These are phyloP conservation scores for Metroxylon sagu DNA, from an alignment of 176 grass and related monocot genomes.

Conservation along the genomic window DNA sequence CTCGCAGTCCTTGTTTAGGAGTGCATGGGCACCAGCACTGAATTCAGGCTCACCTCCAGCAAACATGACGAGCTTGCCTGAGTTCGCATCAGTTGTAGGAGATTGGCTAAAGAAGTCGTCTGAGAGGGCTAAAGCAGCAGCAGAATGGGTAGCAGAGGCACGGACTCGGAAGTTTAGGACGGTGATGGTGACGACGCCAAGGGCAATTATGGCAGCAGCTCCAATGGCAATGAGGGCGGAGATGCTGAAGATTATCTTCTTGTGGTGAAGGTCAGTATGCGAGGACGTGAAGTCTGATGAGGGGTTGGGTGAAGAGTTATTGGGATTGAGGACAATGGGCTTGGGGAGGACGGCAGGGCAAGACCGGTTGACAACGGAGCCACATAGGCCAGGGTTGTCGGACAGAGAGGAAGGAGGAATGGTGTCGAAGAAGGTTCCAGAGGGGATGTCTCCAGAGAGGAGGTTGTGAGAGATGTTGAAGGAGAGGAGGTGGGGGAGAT, in stretches of 20 bases:
- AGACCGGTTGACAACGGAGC: slow-evolving; percentile 69
- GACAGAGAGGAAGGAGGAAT: slow-evolving; percentile 69
- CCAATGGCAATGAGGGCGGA: slow-evolving; percentile 87
- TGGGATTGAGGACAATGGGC: slow-evolving; percentile 89
- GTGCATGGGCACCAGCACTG: slow-evolving; percentile 79
- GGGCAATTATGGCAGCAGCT: slow-evolving; percentile 78
- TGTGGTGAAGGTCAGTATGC: slow-evolving; percentile 42
- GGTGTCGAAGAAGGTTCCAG: slow-evolving; percentile 83
- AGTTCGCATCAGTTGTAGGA: slow-evolving; percentile 67
- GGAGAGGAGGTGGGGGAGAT: slow-evolving; percentile 50
- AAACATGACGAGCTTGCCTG: slow-evolving; percentile 96
- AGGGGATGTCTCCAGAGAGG: slow-evolving; percentile 77
- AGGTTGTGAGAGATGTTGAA: slow-evolving; percentile 93
- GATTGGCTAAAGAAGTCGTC: slow-evolving; percentile 89
- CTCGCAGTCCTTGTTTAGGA: slow-evolving; percentile 95
- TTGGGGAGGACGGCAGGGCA: slow-evolving; percentile 76
- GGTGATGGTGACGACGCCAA: slow-evolving; percentile 78
- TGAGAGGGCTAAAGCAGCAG: slow-evolving; percentile 49
- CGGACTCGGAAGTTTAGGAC: slow-evolving; percentile 74
- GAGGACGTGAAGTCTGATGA: slow-evolving; percentile 16
- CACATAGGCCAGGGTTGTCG: slow-evolving; percentile 80
- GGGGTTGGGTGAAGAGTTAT: slow-evolving; percentile 37
- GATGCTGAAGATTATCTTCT: slow-evolving; percentile 92
- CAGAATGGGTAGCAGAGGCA: slow-evolving; percentile 36
- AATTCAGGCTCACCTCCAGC: slow-evolving; percentile 85